Base-by-base conservation (phyloP, 257 asterid genomes). In the Echites panduratus region DNA sequence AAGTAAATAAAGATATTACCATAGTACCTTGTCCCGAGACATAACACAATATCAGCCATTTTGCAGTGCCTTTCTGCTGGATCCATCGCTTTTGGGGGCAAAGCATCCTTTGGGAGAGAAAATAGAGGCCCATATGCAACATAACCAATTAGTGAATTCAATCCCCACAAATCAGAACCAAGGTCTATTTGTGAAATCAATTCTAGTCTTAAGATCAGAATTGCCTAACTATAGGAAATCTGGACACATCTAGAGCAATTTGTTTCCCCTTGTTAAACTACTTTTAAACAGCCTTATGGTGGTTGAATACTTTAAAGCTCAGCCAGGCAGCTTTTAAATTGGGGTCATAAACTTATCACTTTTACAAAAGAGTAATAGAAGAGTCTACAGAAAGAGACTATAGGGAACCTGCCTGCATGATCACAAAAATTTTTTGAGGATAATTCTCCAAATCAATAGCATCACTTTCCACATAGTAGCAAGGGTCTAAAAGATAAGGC, bases 11-110 rank as follows among this genome's bases (percentile, higher is more conserved):
- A 14, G 59, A 69, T 26, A 17, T 16, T 17, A 32, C 14, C 58
- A 63, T 68, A 50, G 76, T 85, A 94, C 99, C 99, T 94, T 58
- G 99, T 94, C 53, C 99, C 99, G 44, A 94, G 87, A 68, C 99
- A 94, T 78, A 94, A 70, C 66, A 94, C 96, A 41, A 94, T 82
- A 86, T 94, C 99, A 58, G 99, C 97, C 89, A 85, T 84, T 89
- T 81, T 84, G 89, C 99, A 94, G 76, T 94, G 97, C 77, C 77
- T 89, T 81, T 85, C 97, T 11, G 99, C 97, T 67, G 87, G 90
- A 86, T 85, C 83, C 88, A 94, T 94, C 88, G 91, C 99, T 86
- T 92, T 94, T 27, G 77, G 82, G 8, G 99, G 99, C 83, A 94
- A 79, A 66, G 96, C 99, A 80, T 94, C 99, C 97, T 94, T 81